Base-by-base conservation (phyloP, 1,284 basidiomycete species). In the Irpex sp. region DNA sequence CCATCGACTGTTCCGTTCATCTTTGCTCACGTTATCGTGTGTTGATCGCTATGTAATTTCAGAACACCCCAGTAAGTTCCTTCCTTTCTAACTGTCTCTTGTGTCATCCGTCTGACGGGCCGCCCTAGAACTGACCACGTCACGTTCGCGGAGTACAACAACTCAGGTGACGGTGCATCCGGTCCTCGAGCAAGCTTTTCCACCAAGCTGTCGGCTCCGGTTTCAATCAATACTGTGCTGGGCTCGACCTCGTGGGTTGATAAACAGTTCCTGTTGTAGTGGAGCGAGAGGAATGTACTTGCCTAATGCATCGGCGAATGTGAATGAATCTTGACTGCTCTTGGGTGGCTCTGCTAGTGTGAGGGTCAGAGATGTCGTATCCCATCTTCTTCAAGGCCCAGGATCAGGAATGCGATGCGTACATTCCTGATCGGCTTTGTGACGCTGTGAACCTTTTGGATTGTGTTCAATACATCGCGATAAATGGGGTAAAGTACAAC, bases 201-300 rank as follows among this genome's bases (percentile, higher is more conserved):
- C 53, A 66, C 68, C 47, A 59, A 68, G 63, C 64, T 71, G 47
- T 63, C 64, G 37, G 62, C 68, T 26, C 66, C 69, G 13, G 66
- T 69, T 35, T 65, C 69, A 35, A 69, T 70, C 63, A 58, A 56
- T 21, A 69, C 70, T 2, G 70, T 71, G 43, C 67, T 70, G 33
- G 65, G 60, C 59, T 68, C 68, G 55, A 69, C 69, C 5, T 67
- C 68, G 53, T 70, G 70, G 70, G 63, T 71, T 59, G 68, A 71
- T 55, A 61, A 61, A 26, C 59, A 61, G 37, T 71, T 70, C 64
- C 61, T 71, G 59, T 69, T 59, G 67, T 33, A 11, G 15, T 55
- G 53, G 53, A 55, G 53, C 53, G 11, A 21, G 6, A 36, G 35
- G 56, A 58, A 58, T 58, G 56, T 19, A 58, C n/a, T 39, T 39